These are phyloP conservation scores for Fusarium sarcochroum DNA, from an alignment of 2,329 filamentous ascomycete species.

Conservation along the genomic window DNA sequence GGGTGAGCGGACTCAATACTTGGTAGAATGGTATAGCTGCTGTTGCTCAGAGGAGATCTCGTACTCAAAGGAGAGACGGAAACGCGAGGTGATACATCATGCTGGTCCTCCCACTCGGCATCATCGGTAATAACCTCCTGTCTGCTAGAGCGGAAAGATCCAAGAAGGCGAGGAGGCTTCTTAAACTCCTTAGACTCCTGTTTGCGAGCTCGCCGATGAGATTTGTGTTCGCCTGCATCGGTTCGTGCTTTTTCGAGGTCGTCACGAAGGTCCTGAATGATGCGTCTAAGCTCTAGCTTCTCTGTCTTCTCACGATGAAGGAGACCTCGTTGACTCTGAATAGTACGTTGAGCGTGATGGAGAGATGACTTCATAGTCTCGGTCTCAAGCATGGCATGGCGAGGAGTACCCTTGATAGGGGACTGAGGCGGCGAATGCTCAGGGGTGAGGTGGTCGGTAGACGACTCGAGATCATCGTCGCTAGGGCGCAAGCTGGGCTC, in stretches of 20 bases:
- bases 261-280: slow-evolving; percentile 95
- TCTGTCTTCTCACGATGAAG: slow-evolving; percentile 99
- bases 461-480: slow-evolving; percentile 74
- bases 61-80: slow-evolving; percentile 37
- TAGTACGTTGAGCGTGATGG: slow-evolving; percentile 94
- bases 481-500: slow-evolving; percentile 71
- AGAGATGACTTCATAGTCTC: slow-evolving; percentile 96
- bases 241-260: slow-evolving; percentile 83
- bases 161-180: slow-evolving; percentile 84
- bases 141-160: slow-evolving; percentile 78
- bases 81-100: slow-evolving; percentile 48
- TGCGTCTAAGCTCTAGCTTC: slow-evolving; percentile 93
- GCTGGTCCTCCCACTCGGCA: slow-evolving; percentile 89
- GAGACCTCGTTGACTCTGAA: slow-evolving; percentile 94
- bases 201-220: slow-evolving; percentile 74
- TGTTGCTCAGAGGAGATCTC: slow-evolving; percentile 41
- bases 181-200: slow-evolving; percentile 78
- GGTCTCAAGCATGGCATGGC: slow-evolving; percentile 91
- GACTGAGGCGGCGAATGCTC: slow-evolving; percentile 93
- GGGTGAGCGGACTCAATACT: slow-evolving; percentile 33
- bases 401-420: slow-evolving; percentile 90
- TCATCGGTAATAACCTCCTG: slow-evolving; percentile 87
- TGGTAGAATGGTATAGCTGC: slow-evolving; percentile 37
- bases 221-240: slow-evolving; percentile 59
- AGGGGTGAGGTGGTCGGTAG: slow-evolving; percentile 79